phyloP scores from a whole-genome alignment of 768 basidiomycete genomes.

The Calocybe cyanea region DNA sequence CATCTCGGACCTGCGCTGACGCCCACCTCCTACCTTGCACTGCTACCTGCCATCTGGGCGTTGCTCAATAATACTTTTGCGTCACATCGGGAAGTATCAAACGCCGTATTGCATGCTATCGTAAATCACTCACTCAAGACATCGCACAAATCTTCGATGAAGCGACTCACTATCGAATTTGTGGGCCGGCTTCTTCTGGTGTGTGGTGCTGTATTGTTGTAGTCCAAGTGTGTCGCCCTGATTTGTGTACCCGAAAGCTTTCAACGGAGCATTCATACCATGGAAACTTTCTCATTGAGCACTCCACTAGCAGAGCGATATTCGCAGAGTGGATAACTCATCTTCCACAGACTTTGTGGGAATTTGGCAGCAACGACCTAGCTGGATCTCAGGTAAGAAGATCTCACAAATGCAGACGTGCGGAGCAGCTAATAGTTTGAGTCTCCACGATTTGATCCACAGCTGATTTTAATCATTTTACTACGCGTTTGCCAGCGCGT shows the following conservation, averaged over 20 bases:
- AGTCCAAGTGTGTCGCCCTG: too few relatives aligned
- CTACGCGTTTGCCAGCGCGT: constrained; percentile 58
- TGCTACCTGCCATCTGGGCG: constrained; percentile 79
- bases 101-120: constrained; percentile 47
- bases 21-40: constrained; percentile 53
- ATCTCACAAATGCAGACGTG: not conserved
- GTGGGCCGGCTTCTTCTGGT: constrained; percentile 69
- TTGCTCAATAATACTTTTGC: constrained; percentile 47
- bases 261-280: constrained; percentile 50
- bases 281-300: constrained; percentile 41
- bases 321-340: constrained; percentile 68
- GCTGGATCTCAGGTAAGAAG: constrained; percentile 55
- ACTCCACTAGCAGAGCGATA: constrained; percentile 19
- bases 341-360: constrained; percentile 84
- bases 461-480: constrained; percentile 61
- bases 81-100: constrained; percentile 17
- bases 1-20: constrained; percentile 52
- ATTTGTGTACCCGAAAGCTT: constrained; percentile 39
- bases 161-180: constrained; percentile 71
- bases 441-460: constrained; percentile 1
- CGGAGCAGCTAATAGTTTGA: constrained; percentile 8
- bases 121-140: constrained; percentile 64
- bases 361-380: constrained; percentile 59
- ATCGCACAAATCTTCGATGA: constrained; percentile 58
- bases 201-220: constrained; percentile 20